Conservation (phyloP, 2,329 filamentous ascomycete genomes). For the Cladosporium sphaerospermum region DNA sequence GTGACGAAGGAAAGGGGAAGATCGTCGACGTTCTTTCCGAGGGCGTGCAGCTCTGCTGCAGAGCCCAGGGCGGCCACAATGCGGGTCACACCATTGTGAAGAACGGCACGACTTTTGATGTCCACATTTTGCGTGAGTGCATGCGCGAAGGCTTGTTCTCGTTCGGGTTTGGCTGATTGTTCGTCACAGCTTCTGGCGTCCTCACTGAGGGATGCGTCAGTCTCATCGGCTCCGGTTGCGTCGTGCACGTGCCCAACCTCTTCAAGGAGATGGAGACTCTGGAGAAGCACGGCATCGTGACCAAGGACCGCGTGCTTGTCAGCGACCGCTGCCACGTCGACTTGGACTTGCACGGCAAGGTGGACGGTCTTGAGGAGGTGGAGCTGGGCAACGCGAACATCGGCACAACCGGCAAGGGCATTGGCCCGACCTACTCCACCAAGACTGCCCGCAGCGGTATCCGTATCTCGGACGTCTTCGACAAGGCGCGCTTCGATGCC, state of each 20-base stretch:
- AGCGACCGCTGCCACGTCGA: conserved; percentile 58
- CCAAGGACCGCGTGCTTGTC: conserved; percentile 55
- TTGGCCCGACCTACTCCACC: conserved; percentile 54
- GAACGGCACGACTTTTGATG: conserved; percentile 45
- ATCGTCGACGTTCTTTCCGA: conserved; percentile 45
- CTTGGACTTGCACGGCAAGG: conserved; percentile 59
- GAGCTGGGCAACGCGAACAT: conserved; percentile 46
- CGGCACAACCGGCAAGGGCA: conserved; percentile 45
- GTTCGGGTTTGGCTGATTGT: not conserved
- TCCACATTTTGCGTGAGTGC: conserved; percentile 49
- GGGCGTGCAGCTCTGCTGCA: conserved; percentile 50
- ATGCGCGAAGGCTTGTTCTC: not conserved
- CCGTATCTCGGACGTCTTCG: conserved; percentile 60
- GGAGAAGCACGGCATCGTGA: conserved; percentile 55
- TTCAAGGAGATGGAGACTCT: conserved; percentile 59
- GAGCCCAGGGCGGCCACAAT: conserved; percentile 57
- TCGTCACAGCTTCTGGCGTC: conserved; percentile 55
- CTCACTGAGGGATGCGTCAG: conserved; percentile 66
- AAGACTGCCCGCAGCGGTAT: conserved; percentile 63
- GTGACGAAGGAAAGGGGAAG: conserved; percentile 55
- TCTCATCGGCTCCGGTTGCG: conserved; percentile 61
- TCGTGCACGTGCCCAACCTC: conserved; percentile 62
- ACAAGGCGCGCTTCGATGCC: conserved; percentile 58
- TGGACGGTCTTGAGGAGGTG: conserved; percentile 59
- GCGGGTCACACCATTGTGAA: conserved; percentile 45